Base-by-base conservation (phyloP, 1,284 basidiomycete species). In the Rhodotorula sp. region DNA sequence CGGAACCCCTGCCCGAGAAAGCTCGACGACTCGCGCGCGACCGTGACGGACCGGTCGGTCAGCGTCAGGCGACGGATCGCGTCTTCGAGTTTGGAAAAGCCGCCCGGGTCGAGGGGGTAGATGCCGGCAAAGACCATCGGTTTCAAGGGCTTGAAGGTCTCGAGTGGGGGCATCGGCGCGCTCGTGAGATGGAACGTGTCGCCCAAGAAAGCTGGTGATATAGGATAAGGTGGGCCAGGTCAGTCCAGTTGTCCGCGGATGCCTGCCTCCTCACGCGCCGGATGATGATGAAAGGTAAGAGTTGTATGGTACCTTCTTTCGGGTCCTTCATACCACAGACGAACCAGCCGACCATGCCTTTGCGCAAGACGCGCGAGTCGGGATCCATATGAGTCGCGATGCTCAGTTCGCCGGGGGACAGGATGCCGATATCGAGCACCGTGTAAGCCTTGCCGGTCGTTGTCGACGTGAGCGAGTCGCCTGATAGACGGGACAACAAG, bases 81-180 rank as follows among this genome's bases (percentile, higher is more conserved):
- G 81, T 99, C 97, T 81, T 99, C 95, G 2, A 99, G 85, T 83
- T 95, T 94, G 18, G 88, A 84, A 78, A 97, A 99, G 78, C 98
- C 94, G 65, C 86, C 90, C 64, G 88, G 90, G 73, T 99, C 93
- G 57, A 97, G 86, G 0, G 97, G 97, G 80, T 94, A 99, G 61
- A 98, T 86, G 49, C 97, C 95, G 2, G 97, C 95, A 79, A 90
- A 99, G 23, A 98, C 94, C 94, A 98, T 99, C 2, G 95, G 90
- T 82, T 95, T 94, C 47, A 92, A 87, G 23, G 91, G 90, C 79
- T 92, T 89, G 83, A 97, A 97, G 0, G 93, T 67, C n/a, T 92
- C 89, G 81, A 99, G 86, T 0, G 94, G 87, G 62, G 92, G 87
- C 6, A 95, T 91, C 14, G 84, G 83, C 67, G 87, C 85, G n/a